phyloP scores from a whole-genome alignment of 345 rosid species.

The Gossypium raimondii region DNA sequence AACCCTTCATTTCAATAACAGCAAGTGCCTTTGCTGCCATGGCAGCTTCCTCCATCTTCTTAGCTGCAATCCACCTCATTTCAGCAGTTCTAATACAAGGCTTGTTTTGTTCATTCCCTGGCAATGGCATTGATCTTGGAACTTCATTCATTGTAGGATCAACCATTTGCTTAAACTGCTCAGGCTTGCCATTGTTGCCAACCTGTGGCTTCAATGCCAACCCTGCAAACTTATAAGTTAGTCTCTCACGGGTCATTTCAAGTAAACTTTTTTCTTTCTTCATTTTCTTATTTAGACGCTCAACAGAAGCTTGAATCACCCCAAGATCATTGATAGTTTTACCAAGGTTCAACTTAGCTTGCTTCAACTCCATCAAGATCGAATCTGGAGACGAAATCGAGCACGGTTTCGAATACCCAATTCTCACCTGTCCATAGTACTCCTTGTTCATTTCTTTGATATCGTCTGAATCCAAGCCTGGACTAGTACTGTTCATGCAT shows the following conservation, averaged over 20 bases:
- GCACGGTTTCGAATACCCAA: conserved; percentile 33
- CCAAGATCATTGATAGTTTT: conserved; percentile 83
- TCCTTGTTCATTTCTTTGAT: conserved; percentile 64
- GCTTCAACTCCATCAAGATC: conserved; percentile 78
- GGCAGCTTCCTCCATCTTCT: conserved; percentile 99
- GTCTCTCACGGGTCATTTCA: conserved; percentile 57
- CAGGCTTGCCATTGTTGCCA: conserved; percentile 20
- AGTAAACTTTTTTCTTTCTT: conserved; percentile 69
- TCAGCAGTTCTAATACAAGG: conserved; percentile 55
- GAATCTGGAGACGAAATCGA: conserved; percentile 64
- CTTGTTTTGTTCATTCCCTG: conserved; percentile 38
- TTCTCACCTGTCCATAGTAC: conserved; percentile 27
- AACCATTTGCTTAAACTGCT: conserved; percentile 44
- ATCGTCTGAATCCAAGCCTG: conserved; percentile 27
- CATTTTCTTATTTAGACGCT: conserved; percentile 69
- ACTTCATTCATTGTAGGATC: conserved; percentile 30
- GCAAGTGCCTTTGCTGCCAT: conserved; percentile 93
- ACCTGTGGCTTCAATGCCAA: conserved; percentile 31
- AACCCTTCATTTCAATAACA: conserved; percentile 29
- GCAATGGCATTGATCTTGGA: conserved; percentile 22
- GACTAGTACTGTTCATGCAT: conserved; percentile 31
- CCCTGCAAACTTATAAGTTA: conserved; percentile 55
- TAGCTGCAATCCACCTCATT: conserved; percentile 88
- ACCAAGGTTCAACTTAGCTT: conserved; percentile 79
- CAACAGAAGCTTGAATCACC: conserved; percentile 75